Conservation (phyloP, 164 flowering plant species). For the Vitis rupestris region DNA sequence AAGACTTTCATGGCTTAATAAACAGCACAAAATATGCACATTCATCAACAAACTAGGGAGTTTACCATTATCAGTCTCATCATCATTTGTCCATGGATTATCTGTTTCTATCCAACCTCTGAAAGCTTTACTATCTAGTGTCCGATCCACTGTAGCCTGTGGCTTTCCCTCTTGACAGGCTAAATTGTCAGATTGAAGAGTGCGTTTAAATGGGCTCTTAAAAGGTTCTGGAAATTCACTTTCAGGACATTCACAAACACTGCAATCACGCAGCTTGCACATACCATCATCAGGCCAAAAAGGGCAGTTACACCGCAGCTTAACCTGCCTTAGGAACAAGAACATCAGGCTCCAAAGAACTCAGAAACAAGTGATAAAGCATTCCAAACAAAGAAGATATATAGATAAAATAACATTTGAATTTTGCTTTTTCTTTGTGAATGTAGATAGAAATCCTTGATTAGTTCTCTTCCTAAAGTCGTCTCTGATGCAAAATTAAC, state of each 20-base stretch:
- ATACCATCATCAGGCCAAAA: conserved; percentile 99
- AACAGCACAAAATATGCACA: too few species aligned
- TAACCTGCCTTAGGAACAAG: conserved; percentile 44
- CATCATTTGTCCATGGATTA: conserved; percentile 98
- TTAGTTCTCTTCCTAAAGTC: too few species aligned
- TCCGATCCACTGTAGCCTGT: conserved; percentile 85
- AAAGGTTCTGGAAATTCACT: conserved; percentile 88
- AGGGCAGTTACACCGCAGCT: conserved; percentile 97
- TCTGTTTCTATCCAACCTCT: conserved; percentile 87
- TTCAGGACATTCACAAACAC: conserved; percentile 97
- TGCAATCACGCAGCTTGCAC: conserved; percentile 96
- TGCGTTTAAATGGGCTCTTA: conserved; percentile 43
- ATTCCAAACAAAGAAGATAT: too few species aligned
- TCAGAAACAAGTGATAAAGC: too few species aligned
- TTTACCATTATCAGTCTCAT: conserved; percentile 88
- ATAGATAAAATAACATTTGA: too few species aligned
- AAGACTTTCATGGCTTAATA: too few species aligned
- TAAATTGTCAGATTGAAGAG: conserved; percentile 61
- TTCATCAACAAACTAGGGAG: not conserved
- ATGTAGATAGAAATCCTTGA: too few species aligned
- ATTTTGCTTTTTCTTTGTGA: too few species aligned
- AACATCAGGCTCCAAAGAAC: not conserved
- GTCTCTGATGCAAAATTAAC: too few species aligned
- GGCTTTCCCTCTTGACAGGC: conserved; percentile 94
- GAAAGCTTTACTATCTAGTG: conserved; percentile 76